Conservation (phyloP, 2,329 filamentous ascomycete genomes). For the Aureobasidium sp. region DNA sequence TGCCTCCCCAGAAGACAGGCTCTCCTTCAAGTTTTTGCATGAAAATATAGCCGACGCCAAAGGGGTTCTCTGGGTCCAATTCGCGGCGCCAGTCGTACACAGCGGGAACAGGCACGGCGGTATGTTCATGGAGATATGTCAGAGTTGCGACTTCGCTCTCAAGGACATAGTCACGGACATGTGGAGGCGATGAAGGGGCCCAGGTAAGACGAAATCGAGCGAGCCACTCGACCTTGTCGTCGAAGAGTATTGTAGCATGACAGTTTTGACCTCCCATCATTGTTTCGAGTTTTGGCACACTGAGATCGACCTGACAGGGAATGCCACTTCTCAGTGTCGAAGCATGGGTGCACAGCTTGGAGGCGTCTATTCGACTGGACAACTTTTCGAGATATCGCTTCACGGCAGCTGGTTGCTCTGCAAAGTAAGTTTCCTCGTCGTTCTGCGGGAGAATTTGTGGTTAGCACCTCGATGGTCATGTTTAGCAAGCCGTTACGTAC, state of each 20-base stretch:
- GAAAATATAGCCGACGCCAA: not conserved
- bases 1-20: not conserved
- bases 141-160: conserved; percentile 7
- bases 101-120: not conserved
- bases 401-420: too few species aligned
- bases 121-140: not conserved
- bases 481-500: too few species aligned
- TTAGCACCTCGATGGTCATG: too few species aligned
- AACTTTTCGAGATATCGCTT: too few species aligned
- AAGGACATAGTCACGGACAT: not conserved
- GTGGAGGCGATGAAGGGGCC: not conserved
- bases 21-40: conserved; percentile 8
- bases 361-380: too few species aligned
- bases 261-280: conserved; percentile 4
- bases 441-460: too few species aligned
- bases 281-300: too few species aligned
- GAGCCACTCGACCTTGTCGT: not conserved
- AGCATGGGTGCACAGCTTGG: too few species aligned
- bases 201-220: not conserved
- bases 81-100: not conserved
- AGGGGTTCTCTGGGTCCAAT: not conserved
- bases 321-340: too few species aligned
- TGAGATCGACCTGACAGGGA: too few species aligned
- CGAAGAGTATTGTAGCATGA: not conserved
- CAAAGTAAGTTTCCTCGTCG: too few species aligned